Evolutionary conservation across 495 filamentous ascomycete species (phyloP).

Genomic region (Cercophora samala): DNA sequence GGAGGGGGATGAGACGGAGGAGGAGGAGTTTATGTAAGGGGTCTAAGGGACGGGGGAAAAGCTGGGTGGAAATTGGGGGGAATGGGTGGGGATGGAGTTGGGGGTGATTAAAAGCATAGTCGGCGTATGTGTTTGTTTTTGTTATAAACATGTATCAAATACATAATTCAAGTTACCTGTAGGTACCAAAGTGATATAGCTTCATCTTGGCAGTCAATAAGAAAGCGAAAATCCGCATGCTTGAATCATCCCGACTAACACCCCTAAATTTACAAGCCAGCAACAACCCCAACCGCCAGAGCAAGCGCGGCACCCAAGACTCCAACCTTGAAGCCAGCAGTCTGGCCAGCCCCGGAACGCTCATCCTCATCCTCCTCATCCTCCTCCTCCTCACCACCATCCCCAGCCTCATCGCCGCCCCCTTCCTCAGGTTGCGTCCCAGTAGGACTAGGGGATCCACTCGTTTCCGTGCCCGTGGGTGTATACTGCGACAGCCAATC

Average conservation of each 20-base stretch:
- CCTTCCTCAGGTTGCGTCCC: not conserved
- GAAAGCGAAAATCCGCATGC: too few relatives aligned
- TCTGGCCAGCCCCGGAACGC: not conserved
- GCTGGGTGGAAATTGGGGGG: not conserved
- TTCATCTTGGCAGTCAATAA: too few relatives aligned
- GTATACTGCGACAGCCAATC: not conserved
- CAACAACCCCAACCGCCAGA: not conserved
- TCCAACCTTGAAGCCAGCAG: not conserved
- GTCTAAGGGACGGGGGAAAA: too few relatives aligned
- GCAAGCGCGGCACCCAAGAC: not conserved
- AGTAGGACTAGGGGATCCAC: not conserved
- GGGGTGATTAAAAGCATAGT: too few relatives aligned
- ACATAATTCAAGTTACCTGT: too few relatives aligned
- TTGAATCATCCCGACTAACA: not conserved
- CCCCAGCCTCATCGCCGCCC: not conserved
- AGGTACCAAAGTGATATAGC: too few relatives aligned
- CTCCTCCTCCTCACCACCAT: not conserved
- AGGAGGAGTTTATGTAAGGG: constrained; percentile 41
- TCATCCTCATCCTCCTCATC: not conserved
- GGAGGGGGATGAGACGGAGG: constrained; percentile 46
- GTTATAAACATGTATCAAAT: too few relatives aligned
- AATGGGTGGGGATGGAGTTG: not conserved
- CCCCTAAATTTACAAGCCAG: not conserved
- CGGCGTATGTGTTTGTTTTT: too few relatives aligned
- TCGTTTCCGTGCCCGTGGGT: not conserved